Percentiles rank a stretch among this genome's conserved stretches.
phyloP scores from a whole-genome alignment of 1,139 yeast species.

The Pneumocystis oryctolagi region DNA sequence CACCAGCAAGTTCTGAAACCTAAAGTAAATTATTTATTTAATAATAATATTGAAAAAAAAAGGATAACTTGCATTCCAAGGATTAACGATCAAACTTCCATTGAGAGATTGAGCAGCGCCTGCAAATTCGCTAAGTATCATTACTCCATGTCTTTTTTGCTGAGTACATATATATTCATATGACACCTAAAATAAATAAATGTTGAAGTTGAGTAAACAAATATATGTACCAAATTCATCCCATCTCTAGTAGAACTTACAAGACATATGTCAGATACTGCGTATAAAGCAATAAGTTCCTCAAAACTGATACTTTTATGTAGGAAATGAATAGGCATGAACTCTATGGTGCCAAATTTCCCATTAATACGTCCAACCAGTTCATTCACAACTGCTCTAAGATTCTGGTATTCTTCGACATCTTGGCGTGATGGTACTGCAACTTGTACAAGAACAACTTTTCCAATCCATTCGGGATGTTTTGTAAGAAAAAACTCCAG shows the following conservation, averaged over 20 bases:
- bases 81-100: constrained; percentile 86
- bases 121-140: constrained; percentile 83
- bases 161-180: constrained; percentile 97
- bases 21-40: constrained; percentile 40
- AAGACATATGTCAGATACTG: constrained; percentile 75
- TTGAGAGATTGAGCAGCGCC: constrained; percentile 98
- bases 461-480: constrained; percentile 97
- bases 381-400: constrained; percentile 88
- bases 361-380: constrained; percentile 95
- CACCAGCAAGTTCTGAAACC: constrained; percentile 50
- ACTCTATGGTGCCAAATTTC: constrained; percentile 88
- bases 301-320: constrained; percentile 84
- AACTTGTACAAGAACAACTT: constrained; percentile 86
- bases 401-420: constrained; percentile 91
- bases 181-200: constrained; percentile 25
- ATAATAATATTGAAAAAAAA: not conserved
- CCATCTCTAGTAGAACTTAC: constrained; percentile 96
- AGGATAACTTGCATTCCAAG: constrained; percentile 46
- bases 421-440: constrained; percentile 98
- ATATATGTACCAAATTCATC: constrained; percentile 62
- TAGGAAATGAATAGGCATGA: constrained; percentile 93
- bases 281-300: constrained; percentile 76
- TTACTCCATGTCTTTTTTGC: constrained; percentile 66
- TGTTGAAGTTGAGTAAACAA: not conserved
- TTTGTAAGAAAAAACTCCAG: constrained; percentile 80